Base-by-base conservation (phyloP, 1,284 basidiomycete species). In the Marasmius tenuissimus region DNA sequence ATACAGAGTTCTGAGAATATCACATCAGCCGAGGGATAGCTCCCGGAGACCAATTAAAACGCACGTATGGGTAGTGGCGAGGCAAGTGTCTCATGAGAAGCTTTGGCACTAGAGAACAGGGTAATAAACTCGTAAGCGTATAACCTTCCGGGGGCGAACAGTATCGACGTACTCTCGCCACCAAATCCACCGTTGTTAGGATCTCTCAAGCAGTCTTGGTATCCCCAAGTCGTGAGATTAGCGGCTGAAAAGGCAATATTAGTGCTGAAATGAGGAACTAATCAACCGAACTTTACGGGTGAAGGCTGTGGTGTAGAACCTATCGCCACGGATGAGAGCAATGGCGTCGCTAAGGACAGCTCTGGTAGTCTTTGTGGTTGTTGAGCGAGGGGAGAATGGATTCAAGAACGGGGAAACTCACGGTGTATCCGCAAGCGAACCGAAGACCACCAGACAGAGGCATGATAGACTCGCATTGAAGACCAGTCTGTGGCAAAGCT, bases 271-370 rank as follows among this genome's bases (percentile, higher is more conserved):
- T 10, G 47, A 38, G 2, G 22, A n/a, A 12, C n/a, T 0, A 18
- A 60, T 20, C 9, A 69, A 27, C 27, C 27, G 4, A 27, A 27
- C n/a, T 75, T 48, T 64, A 77, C 75, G 78, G 4, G 78, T 84
- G 65, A 82, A 84, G 67, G 84, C 81, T 33, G 73, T 78, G 0
- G 84, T 86, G 67, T 78, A 80, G 66, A 76, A 80, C n/a, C 80
- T 64, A 61, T 82, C 80, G 0, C 78, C 80, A 54, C 77, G 73
- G 67, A 83, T 78, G 34, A 88, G 73, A 3, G 81, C 76, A 54
- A 85, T 82, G 4, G 86, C 85, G 67, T 88, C 86, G 18, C 79
- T 80, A 14, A 80, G 72, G 4, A 80, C 73, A n/a, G 73, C 78
- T 57, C 76, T 67, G 20, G 74, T 76, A 48, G 72, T 77, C 75